phyloP scores from a whole-genome alignment of 768 basidiomycete genomes.

The Leucocoprinus sp. region DNA sequence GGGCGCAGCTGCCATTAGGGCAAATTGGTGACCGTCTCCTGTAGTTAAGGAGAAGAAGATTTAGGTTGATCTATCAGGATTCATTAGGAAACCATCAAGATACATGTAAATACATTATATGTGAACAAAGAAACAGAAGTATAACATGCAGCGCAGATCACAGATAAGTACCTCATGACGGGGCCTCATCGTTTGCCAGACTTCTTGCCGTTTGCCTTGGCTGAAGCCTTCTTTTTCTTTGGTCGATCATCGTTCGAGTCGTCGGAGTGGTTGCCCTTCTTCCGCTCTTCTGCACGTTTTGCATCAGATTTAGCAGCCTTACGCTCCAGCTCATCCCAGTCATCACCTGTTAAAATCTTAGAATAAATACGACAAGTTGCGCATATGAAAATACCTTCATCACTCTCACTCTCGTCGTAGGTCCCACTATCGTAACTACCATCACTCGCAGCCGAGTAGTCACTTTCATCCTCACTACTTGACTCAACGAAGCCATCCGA shows the following conservation, averaged over 20 bases:
- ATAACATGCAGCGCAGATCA: conserved; percentile 4
- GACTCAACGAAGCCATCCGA: conserved; percentile 48
- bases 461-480: conserved; percentile 53
- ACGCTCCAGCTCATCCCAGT: conserved; percentile 93
- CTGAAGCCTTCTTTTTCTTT: conserved; percentile 37
- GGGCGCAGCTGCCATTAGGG: conserved; percentile 36
- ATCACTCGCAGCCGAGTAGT: conserved; percentile 58
- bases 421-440: conserved; percentile 60
- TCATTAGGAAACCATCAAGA: too few species aligned
- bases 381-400: conserved; percentile 39
- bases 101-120: conserved; percentile 8
- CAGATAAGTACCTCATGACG: conserved; percentile 2
- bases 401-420: conserved; percentile 48
- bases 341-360: conserved; percentile 51
- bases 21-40: conserved; percentile 6
- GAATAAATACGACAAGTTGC: conserved; percentile 11
- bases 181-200: conserved; percentile 34
- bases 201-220: conserved; percentile 35
- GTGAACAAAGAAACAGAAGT: conserved; percentile 9
- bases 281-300: conserved; percentile 34
- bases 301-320: conserved; percentile 77
- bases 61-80: neutral
- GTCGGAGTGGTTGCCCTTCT: conserved; percentile 38
- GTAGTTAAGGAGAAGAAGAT: conserved; percentile 4
- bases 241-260: conserved; percentile 42